Evolutionary conservation across 1,284 basidiomycete species (phyloP).

Genomic region (Fomes fomentarius): DNA sequence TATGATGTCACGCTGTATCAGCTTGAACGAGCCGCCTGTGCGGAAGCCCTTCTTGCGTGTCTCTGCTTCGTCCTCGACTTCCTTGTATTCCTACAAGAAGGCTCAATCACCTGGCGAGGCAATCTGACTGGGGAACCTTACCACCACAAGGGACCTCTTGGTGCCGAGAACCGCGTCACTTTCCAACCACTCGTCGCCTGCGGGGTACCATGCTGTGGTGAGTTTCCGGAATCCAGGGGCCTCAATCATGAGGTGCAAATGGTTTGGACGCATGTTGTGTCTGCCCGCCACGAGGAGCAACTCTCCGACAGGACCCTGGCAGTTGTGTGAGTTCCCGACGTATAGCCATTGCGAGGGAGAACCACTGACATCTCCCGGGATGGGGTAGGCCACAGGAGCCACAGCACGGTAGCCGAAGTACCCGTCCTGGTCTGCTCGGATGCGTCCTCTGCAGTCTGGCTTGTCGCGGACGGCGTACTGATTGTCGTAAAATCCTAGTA

Average conservation of each 20-base stretch:
- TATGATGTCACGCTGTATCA: slow-evolving; percentile 64
- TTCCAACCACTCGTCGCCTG: slow-evolving; percentile 65
- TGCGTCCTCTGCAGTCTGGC: slow-evolving; percentile 80
- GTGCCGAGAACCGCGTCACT: slow-evolving; percentile 84
- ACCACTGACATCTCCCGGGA: slow-evolving; percentile 67
- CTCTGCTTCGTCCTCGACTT: slow-evolving; percentile 54
- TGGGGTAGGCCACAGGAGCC: slow-evolving; percentile 80
- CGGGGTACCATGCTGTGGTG: slow-evolving; percentile 75
- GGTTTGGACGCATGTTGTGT: slow-evolving; percentile 80
- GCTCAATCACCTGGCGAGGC: not conserved
- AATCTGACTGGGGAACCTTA: slow-evolving; percentile 40
- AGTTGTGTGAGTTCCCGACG: slow-evolving; percentile 12
- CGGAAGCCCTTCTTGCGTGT: slow-evolving; percentile 65
- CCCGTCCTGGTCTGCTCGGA: slow-evolving; percentile 67
- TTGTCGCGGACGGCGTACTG: slow-evolving; percentile 63
- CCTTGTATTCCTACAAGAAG: slow-evolving; percentile 45
- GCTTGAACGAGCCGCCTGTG: slow-evolving; percentile 60
- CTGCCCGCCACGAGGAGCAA: slow-evolving; percentile 62
- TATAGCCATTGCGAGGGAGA: not conserved
- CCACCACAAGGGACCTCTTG: slow-evolving; percentile 62
- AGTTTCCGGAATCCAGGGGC: slow-evolving; percentile 75
- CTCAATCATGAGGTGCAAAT: slow-evolving; percentile 76
- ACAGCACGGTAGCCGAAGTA: slow-evolving; percentile 76
- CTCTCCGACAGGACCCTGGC: slow-evolving; percentile 72
- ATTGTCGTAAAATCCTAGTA: slow-evolving; percentile 58